Evolutionary conservation across 768 basidiomycete genomes (phyloP).

Genomic region (Termitomyces sp.): DNA sequence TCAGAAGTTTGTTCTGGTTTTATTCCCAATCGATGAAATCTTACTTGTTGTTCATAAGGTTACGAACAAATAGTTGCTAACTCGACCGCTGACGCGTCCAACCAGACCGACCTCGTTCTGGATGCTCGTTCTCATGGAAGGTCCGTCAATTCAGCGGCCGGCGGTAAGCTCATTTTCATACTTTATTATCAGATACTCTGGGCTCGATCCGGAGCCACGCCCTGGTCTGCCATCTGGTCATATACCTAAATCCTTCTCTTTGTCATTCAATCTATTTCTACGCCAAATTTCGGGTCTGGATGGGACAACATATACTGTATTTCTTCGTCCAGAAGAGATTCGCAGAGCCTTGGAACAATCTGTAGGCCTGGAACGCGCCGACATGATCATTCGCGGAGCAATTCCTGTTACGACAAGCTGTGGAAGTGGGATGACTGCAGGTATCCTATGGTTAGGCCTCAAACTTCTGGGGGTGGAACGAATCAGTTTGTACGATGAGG

Average conservation of each 20-base stretch:
- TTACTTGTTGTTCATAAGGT: constrained; percentile 33
- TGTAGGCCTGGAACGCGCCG: constrained; percentile 51
- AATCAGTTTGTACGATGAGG: constrained; percentile 91
- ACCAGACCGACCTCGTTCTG: constrained; percentile 63
- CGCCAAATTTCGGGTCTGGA: constrained; percentile 32
- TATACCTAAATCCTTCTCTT: constrained; percentile 79
- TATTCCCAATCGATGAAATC: constrained; percentile 3
- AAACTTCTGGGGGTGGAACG: constrained; percentile 57
- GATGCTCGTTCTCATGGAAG: constrained; percentile 86
- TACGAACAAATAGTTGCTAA: constrained; percentile 83
- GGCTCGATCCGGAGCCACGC: constrained; percentile 84
- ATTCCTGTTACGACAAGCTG: constrained; percentile 69
- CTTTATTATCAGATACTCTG: constrained; percentile 54
- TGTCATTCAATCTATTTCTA: constrained; percentile 80
- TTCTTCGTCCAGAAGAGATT: constrained; percentile 54
- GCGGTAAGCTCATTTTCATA: background rate
- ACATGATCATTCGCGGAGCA: constrained; percentile 55
- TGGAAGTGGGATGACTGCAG: constrained; percentile 99
- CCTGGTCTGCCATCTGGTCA: constrained; percentile 86
- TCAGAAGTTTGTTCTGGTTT: constrained; percentile 42
- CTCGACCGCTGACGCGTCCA: constrained; percentile 33
- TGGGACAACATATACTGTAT: constrained; percentile 48
- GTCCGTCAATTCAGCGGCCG: constrained; percentile 29
- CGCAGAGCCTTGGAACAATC: constrained; percentile 52
- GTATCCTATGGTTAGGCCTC: constrained; percentile 89